Evolutionary conservation across 2,329 filamentous ascomycete species (phyloP), one percentile per base, ranked within the genome.

Genomic region (Hymenoscyphus salicellus): DNA sequence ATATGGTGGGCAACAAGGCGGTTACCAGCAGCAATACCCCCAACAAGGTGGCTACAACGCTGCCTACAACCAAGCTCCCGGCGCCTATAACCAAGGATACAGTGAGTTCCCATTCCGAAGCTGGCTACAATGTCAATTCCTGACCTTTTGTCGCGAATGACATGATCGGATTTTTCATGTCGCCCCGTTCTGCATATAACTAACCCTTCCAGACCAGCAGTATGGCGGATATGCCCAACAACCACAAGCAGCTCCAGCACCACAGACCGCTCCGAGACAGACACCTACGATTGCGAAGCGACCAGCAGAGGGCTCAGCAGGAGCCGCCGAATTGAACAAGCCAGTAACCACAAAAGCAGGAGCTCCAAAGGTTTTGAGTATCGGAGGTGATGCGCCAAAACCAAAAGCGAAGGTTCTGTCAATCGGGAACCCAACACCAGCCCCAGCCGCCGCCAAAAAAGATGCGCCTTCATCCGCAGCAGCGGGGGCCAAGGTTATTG

Each of bases 401-500:
- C 78, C 82, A 62, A 82, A 82, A 73, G 75, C 77, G 38, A 93
- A 93, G 78, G 89, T 94, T n/a, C 82, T 93, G 32, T 90, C 90
- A 56, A 89, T 96, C 63, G 89, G 90, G 55, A 83, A 80, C 20
- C 79, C 84, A 1, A 7, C 79, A 83, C n/a, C 80, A 84, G 77
- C 80, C 80, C 63, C 68, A 69, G 20, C 68, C 28, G 63, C 68
- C 2, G 55, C 78, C 66, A 82, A 82, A 76, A 52, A 52, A 16
- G 46, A 82, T 61, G 58, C 82, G 86, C 62, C 78, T 66, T 77
- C 79, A 81, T 65, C 60, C 67, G 79, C 87, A 2, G 89, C 91
- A 69, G 89, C 89, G 32, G 91, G 92, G 33, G 84, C 93, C 66
- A 97, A 97, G 80, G 88, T 90, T n/a, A 82, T 89, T 1, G 94